These are phyloP conservation scores for Stagonosporopsis cucurbitacearum DNA, from an alignment of 2,329 filamentous ascomycete genomes.

Conservation along the genomic window DNA sequence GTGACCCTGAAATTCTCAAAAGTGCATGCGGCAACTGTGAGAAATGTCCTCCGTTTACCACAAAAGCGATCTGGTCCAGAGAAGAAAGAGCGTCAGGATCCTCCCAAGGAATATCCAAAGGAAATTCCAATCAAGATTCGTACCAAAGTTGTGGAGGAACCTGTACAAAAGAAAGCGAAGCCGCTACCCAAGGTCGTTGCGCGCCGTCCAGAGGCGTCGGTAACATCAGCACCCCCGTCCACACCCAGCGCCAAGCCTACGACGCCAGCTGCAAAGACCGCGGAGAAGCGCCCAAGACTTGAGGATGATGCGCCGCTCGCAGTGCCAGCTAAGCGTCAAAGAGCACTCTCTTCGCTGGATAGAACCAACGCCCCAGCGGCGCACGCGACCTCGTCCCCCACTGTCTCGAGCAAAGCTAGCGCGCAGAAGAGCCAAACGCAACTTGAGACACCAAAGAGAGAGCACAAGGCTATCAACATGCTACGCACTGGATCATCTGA, in stretches of 20 bases:
- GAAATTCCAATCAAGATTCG: constrained; percentile 25
- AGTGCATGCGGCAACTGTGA: constrained; percentile 56
- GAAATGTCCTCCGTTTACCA: constrained; percentile 45
- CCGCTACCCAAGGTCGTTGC: constrained; percentile 34
- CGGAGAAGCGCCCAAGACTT: constrained; percentile 46
- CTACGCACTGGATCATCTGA: constrained; percentile 45
- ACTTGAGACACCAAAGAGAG: constrained; percentile 47
- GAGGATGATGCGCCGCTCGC: constrained; percentile 42
- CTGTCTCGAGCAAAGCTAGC: constrained; percentile 37
- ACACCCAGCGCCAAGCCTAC: constrained; percentile 20
- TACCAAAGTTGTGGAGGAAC: constrained; percentile 22
- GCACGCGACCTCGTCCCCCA: constrained; percentile 37
- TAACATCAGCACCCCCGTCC: constrained; percentile 19
- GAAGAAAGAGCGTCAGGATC: constrained; percentile 39
- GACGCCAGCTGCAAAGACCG: constrained; percentile 21
- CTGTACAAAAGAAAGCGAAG: constrained; percentile 38
- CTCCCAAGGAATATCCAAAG: constrained; percentile 29
- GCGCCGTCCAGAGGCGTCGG: constrained; percentile 33
- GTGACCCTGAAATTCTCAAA: constrained; percentile 61
- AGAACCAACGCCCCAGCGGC: constrained; percentile 42
- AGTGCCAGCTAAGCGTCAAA: constrained; percentile 43
- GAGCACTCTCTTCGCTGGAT: constrained; percentile 38
- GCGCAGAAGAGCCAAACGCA: constrained; percentile 38
- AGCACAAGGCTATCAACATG: constrained; percentile 45
- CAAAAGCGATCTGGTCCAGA: constrained; percentile 31